Conservation (phyloP, 805 yeast genomes). For the Cyberlindnera euphorbiae region DNA sequence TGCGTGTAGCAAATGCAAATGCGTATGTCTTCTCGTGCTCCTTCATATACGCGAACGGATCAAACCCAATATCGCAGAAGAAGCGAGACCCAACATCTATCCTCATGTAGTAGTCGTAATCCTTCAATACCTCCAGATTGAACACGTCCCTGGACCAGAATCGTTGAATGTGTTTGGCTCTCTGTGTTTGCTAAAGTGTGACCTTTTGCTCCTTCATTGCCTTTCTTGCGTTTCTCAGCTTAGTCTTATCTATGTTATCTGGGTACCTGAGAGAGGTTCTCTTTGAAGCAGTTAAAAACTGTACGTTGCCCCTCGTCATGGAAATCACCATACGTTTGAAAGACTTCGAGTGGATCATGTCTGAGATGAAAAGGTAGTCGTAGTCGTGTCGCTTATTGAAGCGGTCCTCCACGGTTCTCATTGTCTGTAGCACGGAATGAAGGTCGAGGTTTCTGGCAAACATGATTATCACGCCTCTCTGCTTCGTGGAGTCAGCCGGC, state of each 20-base stretch:
- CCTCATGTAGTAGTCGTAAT: conserved; percentile 49
- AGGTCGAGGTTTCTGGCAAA: conserved; percentile 65
- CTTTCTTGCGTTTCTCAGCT: conserved; percentile 28
- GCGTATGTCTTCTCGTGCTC: conserved; percentile 53
- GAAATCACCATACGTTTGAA: conserved; percentile 43
- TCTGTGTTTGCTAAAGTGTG: conserved; percentile 49
- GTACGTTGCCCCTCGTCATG: conserved; percentile 48
- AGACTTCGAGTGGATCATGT: conserved; percentile 48
- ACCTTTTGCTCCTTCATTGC: conserved; percentile 37
- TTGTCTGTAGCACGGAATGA: conserved; percentile 47
- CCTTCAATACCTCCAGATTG: conserved; percentile 36
- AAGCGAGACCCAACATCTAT: conserved; percentile 42
- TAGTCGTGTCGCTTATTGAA: conserved; percentile 58
- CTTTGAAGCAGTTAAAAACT: conserved; percentile 57
- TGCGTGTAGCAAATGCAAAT: conserved; percentile 60
- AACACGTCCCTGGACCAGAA: conserved; percentile 43
- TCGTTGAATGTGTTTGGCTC: conserved; percentile 54
- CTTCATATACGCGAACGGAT: conserved; percentile 46
- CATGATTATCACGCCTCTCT: conserved; percentile 60
- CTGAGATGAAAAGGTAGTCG: conserved; percentile 76
- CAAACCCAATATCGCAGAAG: conserved; percentile 44
- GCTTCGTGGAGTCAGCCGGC: conserved; percentile 22
- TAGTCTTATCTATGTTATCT: conserved; percentile 4
- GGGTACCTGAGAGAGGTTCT: conserved; percentile 40
- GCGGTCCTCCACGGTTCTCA: conserved; percentile 59